Conservation (phyloP, 169 alveolate genomes). For the Eimeria sp. region DNA sequence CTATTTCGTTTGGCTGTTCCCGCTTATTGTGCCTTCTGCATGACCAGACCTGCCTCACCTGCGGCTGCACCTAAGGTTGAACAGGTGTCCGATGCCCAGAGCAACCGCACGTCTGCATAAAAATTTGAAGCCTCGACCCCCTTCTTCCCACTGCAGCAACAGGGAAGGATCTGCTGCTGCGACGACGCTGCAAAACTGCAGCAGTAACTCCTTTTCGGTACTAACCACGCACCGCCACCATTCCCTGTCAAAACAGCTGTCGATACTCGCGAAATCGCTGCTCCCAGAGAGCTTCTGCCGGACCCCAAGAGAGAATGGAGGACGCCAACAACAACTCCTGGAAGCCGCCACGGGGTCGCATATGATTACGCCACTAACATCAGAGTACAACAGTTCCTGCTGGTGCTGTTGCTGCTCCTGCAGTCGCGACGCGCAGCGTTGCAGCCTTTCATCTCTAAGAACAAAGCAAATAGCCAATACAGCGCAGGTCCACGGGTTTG, state of each 20-base stretch:
- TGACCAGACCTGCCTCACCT: conserved; percentile 20
- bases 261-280: neutral
- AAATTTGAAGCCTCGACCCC: conserved; percentile 61
- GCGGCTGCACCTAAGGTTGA: conserved; percentile 58
- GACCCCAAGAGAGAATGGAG: neutral
- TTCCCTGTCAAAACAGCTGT: conserved; percentile 12
- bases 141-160: conserved; percentile 78
- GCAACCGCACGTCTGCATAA: conserved; percentile 73
- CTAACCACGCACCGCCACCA: conserved; percentile 75
- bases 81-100: conserved; percentile 68
- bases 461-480: conserved; percentile 78
- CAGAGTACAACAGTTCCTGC: conserved; percentile 33
- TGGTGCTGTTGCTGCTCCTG: conserved; percentile 27
- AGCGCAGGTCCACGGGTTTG: conserved; percentile 72
- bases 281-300: neutral
- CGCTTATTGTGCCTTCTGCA: neutral
- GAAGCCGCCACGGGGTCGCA: conserved; percentile 14
- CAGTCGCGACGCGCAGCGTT: conserved; percentile 35
- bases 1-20: neutral
- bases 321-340: neutral
- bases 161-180: conserved; percentile 76
- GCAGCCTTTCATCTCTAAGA: conserved; percentile 80
- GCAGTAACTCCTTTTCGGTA: conserved; percentile 70
- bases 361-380: conserved; percentile 56
- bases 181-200: conserved; percentile 24